Base-by-base conservation (phyloP, 2,329 filamentous ascomycete genomes). In the Diaporthe caulivora region DNA sequence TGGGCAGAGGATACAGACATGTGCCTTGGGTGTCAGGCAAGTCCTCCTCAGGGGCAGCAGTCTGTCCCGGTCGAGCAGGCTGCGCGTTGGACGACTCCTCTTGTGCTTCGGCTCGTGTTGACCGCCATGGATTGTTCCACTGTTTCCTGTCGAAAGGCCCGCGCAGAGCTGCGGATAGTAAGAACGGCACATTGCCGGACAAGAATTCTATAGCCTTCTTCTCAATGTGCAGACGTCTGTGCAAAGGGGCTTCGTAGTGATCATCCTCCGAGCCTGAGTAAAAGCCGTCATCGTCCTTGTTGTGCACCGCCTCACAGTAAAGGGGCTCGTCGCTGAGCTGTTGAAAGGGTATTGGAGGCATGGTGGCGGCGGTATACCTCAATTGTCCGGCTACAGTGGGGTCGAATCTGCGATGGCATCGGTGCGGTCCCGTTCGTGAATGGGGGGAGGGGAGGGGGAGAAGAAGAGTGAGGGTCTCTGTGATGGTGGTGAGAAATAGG, bases 101-200 rank as follows among this genome's bases (percentile, higher is more conserved):
- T 44, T 69, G 67, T 53, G 37, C 51, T 51, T 47, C 68, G 76
- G 79, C 54, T 34, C 72, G 74, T 40, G 73, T 79, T 13, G 84
- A 83, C 54, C 80, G 78, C 88, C 88, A 90, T 18, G 88, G 88
- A 75, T 90, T 89, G 42, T 79, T 77, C 88, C 88, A 90, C 29
- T 81, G 84, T 53, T 82, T 78, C 71, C 77, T 80, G 57, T 87
- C 85, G 76, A 94, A 92, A 0, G 92, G 92, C 0, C 92, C 92
- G 74, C 83, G 86, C 3, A 94, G 83, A 8, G 83, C 81, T 9
- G 92, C 88, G 17, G 92, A 92, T 3, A 91, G 80, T 3, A 95
- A 84, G 31, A 88, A 78, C 0, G 92, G 87, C 2, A 85, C 79
- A 40, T 86, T 82, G 0, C 92, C 92, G 9, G 85, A 81, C 49